Conservation (phyloP, 345 rosid genomes). For the Acer campestre region DNA sequence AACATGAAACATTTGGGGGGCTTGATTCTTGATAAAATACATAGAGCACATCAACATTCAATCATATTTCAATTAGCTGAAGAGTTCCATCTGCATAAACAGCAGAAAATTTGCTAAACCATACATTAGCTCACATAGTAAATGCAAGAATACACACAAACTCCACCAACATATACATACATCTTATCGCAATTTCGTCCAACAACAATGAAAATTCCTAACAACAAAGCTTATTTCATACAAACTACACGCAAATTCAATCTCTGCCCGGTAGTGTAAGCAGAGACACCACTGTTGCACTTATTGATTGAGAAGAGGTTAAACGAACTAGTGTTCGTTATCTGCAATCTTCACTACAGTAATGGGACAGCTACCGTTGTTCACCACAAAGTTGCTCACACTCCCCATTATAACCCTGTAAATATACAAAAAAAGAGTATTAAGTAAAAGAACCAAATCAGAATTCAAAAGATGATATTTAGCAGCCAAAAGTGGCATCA, state of each 20-base stretch:
- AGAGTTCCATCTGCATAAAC: not conserved
- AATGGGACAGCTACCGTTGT: slow-evolving; percentile 70
- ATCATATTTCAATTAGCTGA: not conserved
- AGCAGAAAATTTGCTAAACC: not conserved
- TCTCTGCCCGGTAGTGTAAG: not conserved
- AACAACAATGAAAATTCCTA: not conserved
- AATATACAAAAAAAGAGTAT: not conserved
- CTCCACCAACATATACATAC: not conserved
- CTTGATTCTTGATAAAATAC: not conserved
- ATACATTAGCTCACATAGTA: not conserved
- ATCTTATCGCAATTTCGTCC: not conserved
- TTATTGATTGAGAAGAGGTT: slow-evolving; percentile 10
- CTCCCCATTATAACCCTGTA: slow-evolving; percentile 78
- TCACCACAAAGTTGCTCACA: slow-evolving; percentile 82
- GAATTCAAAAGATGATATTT: not conserved
- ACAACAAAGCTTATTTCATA: slow-evolving; percentile 4
- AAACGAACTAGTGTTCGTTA: slow-evolving; percentile 17
- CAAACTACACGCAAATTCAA: not conserved
- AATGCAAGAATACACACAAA: not conserved
- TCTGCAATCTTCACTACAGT: slow-evolving; percentile 63
- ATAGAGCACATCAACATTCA: not conserved
- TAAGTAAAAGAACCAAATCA: not conserved
- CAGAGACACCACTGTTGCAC: not conserved
- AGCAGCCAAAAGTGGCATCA: not conserved
- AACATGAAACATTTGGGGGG: not conserved